phyloP scores from a whole-genome alignment of 2,329 filamentous ascomycete species.

The Diplodia seriata region DNA sequence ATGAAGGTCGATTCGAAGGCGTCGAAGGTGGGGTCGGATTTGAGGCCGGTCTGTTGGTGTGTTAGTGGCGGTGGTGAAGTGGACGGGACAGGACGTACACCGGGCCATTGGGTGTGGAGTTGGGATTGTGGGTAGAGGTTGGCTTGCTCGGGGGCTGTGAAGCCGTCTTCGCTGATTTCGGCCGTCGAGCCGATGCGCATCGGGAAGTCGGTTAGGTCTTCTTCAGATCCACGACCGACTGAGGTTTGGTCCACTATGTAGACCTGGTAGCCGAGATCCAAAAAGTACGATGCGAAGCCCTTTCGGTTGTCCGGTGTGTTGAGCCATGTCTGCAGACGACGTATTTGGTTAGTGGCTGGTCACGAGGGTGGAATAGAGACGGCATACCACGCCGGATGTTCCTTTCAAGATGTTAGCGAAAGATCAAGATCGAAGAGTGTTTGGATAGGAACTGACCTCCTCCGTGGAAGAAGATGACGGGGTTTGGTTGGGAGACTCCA shows the following conservation, averaged over 20 bases:
- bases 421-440: neutral
- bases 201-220: conserved; percentile 14
- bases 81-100: conserved; percentile 26
- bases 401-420: conserved; percentile 17
- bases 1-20: conserved; percentile 49
- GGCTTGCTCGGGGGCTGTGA: conserved; percentile 26
- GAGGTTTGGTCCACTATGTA: conserved; percentile 55
- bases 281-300: conserved; percentile 58
- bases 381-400: conserved; percentile 26
- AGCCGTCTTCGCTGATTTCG: conserved; percentile 27
- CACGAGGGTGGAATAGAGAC: neutral
- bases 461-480: conserved; percentile 39
- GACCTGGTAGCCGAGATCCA: conserved; percentile 55
- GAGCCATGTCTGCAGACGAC: conserved; percentile 50
- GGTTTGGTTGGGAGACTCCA: conserved; percentile 37
- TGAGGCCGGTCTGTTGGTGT: conserved; percentile 36
- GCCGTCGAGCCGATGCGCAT: conserved; percentile 28
- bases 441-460: conserved; percentile 32
- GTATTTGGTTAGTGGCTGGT: neutral
- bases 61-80: too few relatives aligned
- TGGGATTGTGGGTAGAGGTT: conserved; percentile 33
- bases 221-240: conserved; percentile 41
- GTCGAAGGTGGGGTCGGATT: conserved; percentile 58
- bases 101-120: conserved; percentile 44
- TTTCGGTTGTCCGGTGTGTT: conserved; percentile 57